Percentiles rank a stretch among this genome's conserved stretches.
phyloP scores from a whole-genome alignment of 2,329 filamentous ascomycete genomes.

The Aulographum hederae region DNA sequence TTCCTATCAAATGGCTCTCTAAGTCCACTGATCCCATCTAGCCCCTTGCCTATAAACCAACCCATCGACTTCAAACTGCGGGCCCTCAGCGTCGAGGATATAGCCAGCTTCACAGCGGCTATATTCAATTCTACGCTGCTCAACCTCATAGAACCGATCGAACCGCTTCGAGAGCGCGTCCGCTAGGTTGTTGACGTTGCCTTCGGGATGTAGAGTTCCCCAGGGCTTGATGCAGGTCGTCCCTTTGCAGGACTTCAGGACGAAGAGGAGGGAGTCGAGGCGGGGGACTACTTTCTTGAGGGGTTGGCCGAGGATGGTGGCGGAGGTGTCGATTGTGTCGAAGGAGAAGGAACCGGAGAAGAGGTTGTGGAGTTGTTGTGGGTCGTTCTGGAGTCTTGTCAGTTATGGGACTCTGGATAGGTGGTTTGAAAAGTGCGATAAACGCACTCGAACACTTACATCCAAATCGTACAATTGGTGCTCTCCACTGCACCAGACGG shows the following conservation, averaged over 20 bases:
- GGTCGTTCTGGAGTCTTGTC: slow-evolving; percentile 1
- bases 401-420: neutral
- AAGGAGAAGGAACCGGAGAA: neutral
- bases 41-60: no score
- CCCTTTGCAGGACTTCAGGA: slow-evolving; percentile 21
- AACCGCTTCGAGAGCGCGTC: slow-evolving; percentile 15
- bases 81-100: slow-evolving; percentile 17
- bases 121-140: slow-evolving; percentile 16
- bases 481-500: slow-evolving; percentile 1
- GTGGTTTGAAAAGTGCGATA: slow-evolving; percentile 4
- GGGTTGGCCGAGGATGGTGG: neutral
- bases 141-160: slow-evolving; percentile 15
- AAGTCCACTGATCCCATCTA: no score
- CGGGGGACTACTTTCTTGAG: slow-evolving; percentile 6
- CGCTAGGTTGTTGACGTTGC: slow-evolving; percentile 12
- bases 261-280: slow-evolving; percentile 18
- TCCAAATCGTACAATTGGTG: neutral
- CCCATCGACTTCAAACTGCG: no score
- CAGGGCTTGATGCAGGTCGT: slow-evolving; percentile 18
- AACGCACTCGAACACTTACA: slow-evolving; percentile 9
- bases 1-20: no score
- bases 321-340: neutral
- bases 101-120: slow-evolving; percentile 18
- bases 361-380: slow-evolving; percentile 1
- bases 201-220: slow-evolving; percentile 16